Evolutionary conservation across 306 rosid species (phyloP), one percentile per base, ranked within the genome.

Genomic region (Mucuna pruriens): DNA sequence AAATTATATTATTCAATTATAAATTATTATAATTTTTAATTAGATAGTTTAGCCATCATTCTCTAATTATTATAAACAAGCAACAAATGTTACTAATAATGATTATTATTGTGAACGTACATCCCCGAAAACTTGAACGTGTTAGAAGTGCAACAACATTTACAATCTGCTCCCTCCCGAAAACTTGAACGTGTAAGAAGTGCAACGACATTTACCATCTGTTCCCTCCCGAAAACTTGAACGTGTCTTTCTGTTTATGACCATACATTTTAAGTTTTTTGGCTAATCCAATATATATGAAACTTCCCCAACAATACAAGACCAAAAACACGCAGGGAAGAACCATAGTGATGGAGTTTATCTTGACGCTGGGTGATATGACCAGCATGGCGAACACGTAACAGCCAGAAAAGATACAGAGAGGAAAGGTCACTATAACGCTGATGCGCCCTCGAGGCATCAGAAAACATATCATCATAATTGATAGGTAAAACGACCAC

Each of bases 371-470:
- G 0, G 84, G 84, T 2, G 84, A 72, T 22, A 71, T 72, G 4
- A 62, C 65, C 2, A 36, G 1, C 79, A 80, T 72, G 26, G 84
- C 46, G 20, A 60, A 62, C 2, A 80, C 65, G 22, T 80, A 80
- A 67, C 84, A 80, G 2, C 55, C 62, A 62, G 74, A 62, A 49
- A 61, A 72, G 0, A 80, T 36, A 22, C 4, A 8, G 4, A 80
- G 79, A 11, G 84, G 84, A 9, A 62, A 3, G 10, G 66, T 19
- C 2, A 80, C 55, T 11, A 80, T 9, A 22, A 71, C 57, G 15
- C 84, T 80, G 12, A 80, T 19, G 11, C 78, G 63, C 52, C 84
- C 84, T 33, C 84, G 54, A 2, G 84, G 84, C 79, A 80, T 60
- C 2, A 80, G 66, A 4, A 72, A 62, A 61, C 66, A 80, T 38